A percentile compares a stretch with the other conserved stretches of the same genome.
Evolutionary conservation across 1,284 basidiomycete genomes (phyloP).

Genomic region (Pseudozyma sp.): DNA sequence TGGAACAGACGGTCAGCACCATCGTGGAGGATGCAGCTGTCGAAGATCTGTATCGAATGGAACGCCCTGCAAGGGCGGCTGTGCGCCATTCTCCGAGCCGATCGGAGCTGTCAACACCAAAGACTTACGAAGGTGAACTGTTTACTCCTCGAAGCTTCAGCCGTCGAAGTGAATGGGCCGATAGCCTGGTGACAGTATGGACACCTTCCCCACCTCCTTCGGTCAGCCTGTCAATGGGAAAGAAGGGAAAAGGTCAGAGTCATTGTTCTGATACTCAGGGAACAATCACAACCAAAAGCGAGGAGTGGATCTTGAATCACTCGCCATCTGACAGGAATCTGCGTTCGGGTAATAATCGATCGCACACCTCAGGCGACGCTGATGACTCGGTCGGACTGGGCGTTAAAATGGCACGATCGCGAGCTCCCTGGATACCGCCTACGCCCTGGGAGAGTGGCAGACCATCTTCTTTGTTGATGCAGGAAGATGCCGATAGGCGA

Average conservation of each 20-base stretch:
- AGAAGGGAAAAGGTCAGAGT: not conserved
- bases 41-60: slow-evolving; percentile 19
- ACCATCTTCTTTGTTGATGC: slow-evolving; percentile 17
- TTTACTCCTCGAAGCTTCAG: slow-evolving; percentile 13
- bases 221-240: slow-evolving; percentile 1
- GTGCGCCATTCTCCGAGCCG: slow-evolving; percentile 5
- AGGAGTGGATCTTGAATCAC: slow-evolving; percentile 9
- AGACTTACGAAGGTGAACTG: slow-evolving; percentile 6
- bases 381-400: slow-evolving; percentile 22
- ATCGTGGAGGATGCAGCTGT: slow-evolving; percentile 29
- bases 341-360: slow-evolving; percentile 1
- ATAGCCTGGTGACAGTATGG: slow-evolving; percentile 20
- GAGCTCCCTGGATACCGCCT: slow-evolving; percentile 17
- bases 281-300: not conserved
- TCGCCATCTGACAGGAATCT: slow-evolving; percentile 3
- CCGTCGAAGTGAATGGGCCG: slow-evolving; percentile 11
- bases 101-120: slow-evolving; percentile 10
- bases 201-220: slow-evolving; percentile 23
- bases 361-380: not conserved
- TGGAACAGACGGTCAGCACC: slow-evolving; percentile 36
- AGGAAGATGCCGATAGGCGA: slow-evolving; percentile 30
- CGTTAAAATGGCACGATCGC: slow-evolving; percentile 6
- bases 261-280: not conserved
- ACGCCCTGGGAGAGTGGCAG: slow-evolving; percentile 20
- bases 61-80: slow-evolving; percentile 14